phyloP scores from a whole-genome alignment of 2,329 filamentous ascomycete genomes.

The Huntiella decipiens region DNA sequence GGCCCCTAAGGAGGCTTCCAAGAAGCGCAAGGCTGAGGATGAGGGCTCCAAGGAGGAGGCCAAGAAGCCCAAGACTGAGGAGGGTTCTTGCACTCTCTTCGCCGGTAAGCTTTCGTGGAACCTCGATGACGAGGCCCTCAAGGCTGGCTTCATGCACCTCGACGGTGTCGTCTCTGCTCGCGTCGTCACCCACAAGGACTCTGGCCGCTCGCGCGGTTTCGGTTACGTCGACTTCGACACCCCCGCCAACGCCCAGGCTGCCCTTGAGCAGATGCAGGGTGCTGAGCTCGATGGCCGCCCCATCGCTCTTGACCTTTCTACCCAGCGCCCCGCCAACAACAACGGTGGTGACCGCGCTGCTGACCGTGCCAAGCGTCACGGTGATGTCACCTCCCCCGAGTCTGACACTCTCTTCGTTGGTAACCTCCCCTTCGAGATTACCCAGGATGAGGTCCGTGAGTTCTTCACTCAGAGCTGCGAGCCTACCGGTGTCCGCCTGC shows the following conservation, averaged over 20 bases:
- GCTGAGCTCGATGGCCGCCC: conserved; percentile 53
- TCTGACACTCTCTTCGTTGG: conserved; percentile 81
- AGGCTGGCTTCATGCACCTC: conserved; percentile 63
- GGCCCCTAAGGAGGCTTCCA: conserved; percentile 19
- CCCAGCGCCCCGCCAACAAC: conserved; percentile 38
- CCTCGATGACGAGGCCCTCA: conserved; percentile 66
- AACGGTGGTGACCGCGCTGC: conserved; percentile 36
- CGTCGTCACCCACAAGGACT: conserved; percentile 66
- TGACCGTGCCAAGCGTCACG: conserved; percentile 49
- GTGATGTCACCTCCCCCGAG: conserved; percentile 61
- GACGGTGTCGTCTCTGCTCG: conserved; percentile 54
- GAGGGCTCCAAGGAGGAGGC: conserved; percentile 26
- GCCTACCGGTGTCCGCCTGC: conserved; percentile 67
- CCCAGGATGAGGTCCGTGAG: conserved; percentile 54
- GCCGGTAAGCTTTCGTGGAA: conserved; percentile 84
- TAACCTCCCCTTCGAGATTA: conserved; percentile 71
- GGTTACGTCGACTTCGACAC: conserved; percentile 78
- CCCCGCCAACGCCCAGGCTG: conserved; percentile 47
- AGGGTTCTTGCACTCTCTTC: conserved; percentile 39
- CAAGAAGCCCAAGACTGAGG: conserved; percentile 51
- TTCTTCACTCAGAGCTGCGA: conserved; percentile 54
- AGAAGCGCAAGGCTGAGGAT: conserved; percentile 31
- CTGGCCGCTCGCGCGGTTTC: conserved; percentile 74
- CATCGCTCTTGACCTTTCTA: conserved; percentile 47
- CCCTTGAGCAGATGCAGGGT: conserved; percentile 56